Evolutionary conservation across 345 rosid species (phyloP).

Genomic region (Laguncularia racemosa): DNA sequence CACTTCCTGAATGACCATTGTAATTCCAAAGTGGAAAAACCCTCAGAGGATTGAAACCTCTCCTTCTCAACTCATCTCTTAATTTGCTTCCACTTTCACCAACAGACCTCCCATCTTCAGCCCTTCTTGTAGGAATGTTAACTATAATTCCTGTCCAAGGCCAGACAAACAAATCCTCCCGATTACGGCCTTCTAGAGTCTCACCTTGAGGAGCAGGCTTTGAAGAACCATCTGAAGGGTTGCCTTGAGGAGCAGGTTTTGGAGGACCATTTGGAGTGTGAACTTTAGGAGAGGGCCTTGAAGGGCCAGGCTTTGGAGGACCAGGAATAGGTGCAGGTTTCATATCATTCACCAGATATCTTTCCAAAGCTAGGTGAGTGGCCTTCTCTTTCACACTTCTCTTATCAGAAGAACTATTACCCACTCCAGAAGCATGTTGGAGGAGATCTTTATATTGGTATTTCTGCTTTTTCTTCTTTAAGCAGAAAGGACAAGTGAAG

Average conservation of each 20-base stretch:
- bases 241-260: no score
- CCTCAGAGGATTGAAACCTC: constrained; percentile 84
- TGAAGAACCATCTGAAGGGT: constrained; percentile 26
- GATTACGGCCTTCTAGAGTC: constrained; percentile 31
- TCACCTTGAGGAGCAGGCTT: constrained; percentile 15
- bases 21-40: constrained; percentile 83
- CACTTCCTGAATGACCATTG: constrained; percentile 83
- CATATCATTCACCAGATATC: constrained; percentile 45
- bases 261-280: no score
- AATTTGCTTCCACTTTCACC: constrained; percentile 88
- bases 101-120: constrained; percentile 49
- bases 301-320: constrained; percentile 27
- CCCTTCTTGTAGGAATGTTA: constrained; percentile 62
- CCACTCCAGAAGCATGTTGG: constrained; percentile 97
- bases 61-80: constrained; percentile 56
- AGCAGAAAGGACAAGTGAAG: constrained; percentile 77
- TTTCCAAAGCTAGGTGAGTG: constrained; percentile 71
- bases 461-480: constrained; percentile 56
- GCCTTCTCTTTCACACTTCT: constrained; percentile 70
- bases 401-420: constrained; percentile 64
- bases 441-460: constrained; percentile 65
- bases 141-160: constrained; percentile 80
- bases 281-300: no score
- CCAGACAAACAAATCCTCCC: constrained; percentile 78
- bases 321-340: constrained; percentile 1